Conservation (phyloP, 768 basidiomycete genomes). For the Leucosporidium creatinivorum region DNA sequence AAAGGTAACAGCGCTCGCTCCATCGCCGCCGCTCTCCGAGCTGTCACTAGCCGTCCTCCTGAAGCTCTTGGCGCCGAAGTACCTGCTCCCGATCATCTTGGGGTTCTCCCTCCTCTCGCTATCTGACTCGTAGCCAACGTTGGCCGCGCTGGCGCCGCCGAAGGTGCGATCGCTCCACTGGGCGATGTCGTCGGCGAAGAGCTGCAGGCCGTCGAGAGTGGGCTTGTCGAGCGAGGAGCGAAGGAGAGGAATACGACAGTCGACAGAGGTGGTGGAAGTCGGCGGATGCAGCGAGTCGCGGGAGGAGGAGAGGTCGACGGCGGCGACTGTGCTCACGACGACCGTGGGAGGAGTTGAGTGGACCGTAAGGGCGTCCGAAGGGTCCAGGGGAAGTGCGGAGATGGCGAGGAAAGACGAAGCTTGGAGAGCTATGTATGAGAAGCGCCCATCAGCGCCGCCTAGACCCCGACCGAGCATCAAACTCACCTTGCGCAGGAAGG, state of each 20-base stretch:
- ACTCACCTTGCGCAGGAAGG: not conserved
- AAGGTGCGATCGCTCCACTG: slow-evolving; percentile 55
- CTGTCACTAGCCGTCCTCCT: not conserved
- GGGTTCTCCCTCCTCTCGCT: slow-evolving; percentile 33
- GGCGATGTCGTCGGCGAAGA: slow-evolving; percentile 77
- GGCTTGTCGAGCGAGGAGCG: slow-evolving; percentile 52
- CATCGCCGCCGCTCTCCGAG: slow-evolving; percentile 6
- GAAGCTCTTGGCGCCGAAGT: slow-evolving; percentile 33
- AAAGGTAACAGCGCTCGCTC: slow-evolving; percentile 34
- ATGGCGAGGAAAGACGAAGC: not conserved
- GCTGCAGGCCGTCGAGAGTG: slow-evolving; percentile 68
- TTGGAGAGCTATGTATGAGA: not conserved
- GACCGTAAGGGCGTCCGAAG: not conserved
- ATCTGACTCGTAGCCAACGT: slow-evolving; percentile 59
- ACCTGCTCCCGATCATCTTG: slow-evolving; percentile 42
- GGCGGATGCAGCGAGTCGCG: not conserved
- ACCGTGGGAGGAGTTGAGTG: not conserved
- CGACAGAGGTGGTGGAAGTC: not conserved
- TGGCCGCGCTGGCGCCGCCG: slow-evolving; percentile 40
- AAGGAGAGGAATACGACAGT: not conserved
- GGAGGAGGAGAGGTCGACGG: slow-evolving; percentile 1
- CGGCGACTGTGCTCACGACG: not conserved
- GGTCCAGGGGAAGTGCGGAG: not conserved
- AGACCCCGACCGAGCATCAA: too few relatives aligned
- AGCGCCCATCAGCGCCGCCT: not conserved